Base-by-base conservation (phyloP, 371 early-diverging fungal genomes). In the Cokeromyces recurvatus region DNA sequence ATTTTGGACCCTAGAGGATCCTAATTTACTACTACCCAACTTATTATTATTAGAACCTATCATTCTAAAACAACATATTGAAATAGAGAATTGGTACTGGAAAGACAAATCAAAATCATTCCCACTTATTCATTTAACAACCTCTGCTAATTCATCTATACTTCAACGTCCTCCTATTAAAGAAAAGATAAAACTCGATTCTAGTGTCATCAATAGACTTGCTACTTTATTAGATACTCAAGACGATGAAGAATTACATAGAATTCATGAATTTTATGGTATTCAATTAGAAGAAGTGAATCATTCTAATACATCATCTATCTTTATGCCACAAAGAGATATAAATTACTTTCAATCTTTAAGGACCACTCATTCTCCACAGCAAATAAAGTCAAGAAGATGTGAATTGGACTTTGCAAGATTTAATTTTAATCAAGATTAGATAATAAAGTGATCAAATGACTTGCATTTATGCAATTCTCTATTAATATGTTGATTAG, bases 401-500 rank as follows among this genome's bases (percentile, higher is more conserved):
- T 46, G 41, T n/a, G 53, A 52, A 35, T 16, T 52, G 17, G 46
- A 46, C 21, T 23, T 25, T 19, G 3, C 27, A 2, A 17, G 53
- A 21, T 51, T 51, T 36, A 37, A 38, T 17, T 51, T 41, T 24
- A 27, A 46, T 44, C 20, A 12, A 38, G 43, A 9, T 43, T 32
- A 11, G 40, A 38, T 43, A 59, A 53, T 32, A 59, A 31, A 27
- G 21, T 9, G 5, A 19, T 38, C 7, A 59, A 32, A 2, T 32
- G 29, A 24, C 38, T 44, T 0, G 25, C 46, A 25, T 43, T 45
- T n/a, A 53, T 41, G 16, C 49, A 53, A 3, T 53, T 25, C 10
- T 59, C 59, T 59, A 59, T 47, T 4, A 29, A 29, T 29, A 29
- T 11, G 29, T 29, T 29, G 29, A 29, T 29, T 29, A 11, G 15